These are phyloP conservation scores for Beauveria sp. DNA, from an alignment of 2,329 filamentous ascomycete species.

Conservation along the genomic window DNA sequence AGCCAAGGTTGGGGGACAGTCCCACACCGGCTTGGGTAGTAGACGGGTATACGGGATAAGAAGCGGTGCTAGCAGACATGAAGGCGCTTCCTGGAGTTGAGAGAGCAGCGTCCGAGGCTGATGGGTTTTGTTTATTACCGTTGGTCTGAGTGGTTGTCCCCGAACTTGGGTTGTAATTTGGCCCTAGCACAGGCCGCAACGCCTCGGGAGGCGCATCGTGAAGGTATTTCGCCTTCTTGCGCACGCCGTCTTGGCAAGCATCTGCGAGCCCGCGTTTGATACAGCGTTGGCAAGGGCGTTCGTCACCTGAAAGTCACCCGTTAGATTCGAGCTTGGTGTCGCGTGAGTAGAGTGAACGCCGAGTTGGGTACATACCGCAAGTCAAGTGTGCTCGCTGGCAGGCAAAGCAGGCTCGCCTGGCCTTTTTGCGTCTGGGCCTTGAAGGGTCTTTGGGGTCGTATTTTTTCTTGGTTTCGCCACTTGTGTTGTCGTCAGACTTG, in stretches of 20 bases:
- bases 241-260: slow-evolving; percentile 87
- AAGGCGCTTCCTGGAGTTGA: slow-evolving; percentile 34
- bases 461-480: slow-evolving; percentile 55
- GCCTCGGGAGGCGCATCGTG: slow-evolving; percentile 91
- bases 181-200: slow-evolving; percentile 74
- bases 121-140: slow-evolving; percentile 36
- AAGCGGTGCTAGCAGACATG: slow-evolving; percentile 37
- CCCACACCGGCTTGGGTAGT: slow-evolving; percentile 35
- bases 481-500: slow-evolving; percentile 41
- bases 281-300: slow-evolving; percentile 87
- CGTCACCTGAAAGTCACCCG: slow-evolving; percentile 60
- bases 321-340: slow-evolving; percentile 19
- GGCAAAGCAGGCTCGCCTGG: slow-evolving; percentile 87
- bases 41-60: slow-evolving; percentile 44
- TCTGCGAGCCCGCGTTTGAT: slow-evolving; percentile 90
- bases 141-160: slow-evolving; percentile 35
- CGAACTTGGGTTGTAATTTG: slow-evolving; percentile 55
- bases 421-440: slow-evolving; percentile 89
- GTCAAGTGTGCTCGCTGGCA: slow-evolving; percentile 96
- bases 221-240: slow-evolving; percentile 98
- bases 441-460: slow-evolving; percentile 81
- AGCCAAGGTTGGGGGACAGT: slow-evolving; percentile 44
- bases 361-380: slow-evolving; percentile 66
- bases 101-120: slow-evolving; percentile 38
- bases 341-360: background rate